These are phyloP conservation scores for Fraxinus platypoda DNA, from an alignment of 305 asterid species.

Conservation along the genomic window DNA sequence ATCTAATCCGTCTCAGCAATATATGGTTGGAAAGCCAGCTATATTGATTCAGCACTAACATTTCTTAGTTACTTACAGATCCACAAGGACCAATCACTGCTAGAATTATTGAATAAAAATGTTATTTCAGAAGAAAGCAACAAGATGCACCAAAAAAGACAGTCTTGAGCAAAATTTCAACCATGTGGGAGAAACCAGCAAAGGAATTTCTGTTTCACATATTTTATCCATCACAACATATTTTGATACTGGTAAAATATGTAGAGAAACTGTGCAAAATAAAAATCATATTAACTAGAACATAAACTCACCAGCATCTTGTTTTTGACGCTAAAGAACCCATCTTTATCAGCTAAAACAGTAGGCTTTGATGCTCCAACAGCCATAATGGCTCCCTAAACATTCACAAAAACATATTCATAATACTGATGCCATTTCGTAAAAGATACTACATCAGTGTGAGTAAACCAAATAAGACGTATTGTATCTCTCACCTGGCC, in stretches of 20 bases:
- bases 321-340: slow-evolving; percentile 64
- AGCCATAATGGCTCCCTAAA: slow-evolving; percentile 97
- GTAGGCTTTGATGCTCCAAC: slow-evolving; percentile 95
- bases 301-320: slow-evolving; percentile 65
- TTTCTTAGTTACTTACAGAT: neutral
- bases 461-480: slow-evolving; percentile 1
- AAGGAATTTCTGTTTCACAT: neutral
- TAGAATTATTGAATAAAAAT: neutral
- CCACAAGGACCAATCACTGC: neutral
- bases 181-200: neutral
- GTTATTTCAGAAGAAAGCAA: neutral
- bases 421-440: neutral
- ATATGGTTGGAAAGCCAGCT: neutral
- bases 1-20: neutral
- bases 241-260: neutral
- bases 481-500: slow-evolving; percentile 64
- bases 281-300: neutral
- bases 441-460: neutral
- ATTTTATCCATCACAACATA: neutral
- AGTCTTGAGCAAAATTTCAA: neutral
- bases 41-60: neutral
- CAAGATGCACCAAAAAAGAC: neutral
- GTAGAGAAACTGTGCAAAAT: neutral
- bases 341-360: slow-evolving; percentile 61
- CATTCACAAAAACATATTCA: slow-evolving; percentile 21